Evolutionary conservation across 2,329 filamentous ascomycete species (phyloP).

Genomic region (Sarocladiaceae sp.): DNA sequence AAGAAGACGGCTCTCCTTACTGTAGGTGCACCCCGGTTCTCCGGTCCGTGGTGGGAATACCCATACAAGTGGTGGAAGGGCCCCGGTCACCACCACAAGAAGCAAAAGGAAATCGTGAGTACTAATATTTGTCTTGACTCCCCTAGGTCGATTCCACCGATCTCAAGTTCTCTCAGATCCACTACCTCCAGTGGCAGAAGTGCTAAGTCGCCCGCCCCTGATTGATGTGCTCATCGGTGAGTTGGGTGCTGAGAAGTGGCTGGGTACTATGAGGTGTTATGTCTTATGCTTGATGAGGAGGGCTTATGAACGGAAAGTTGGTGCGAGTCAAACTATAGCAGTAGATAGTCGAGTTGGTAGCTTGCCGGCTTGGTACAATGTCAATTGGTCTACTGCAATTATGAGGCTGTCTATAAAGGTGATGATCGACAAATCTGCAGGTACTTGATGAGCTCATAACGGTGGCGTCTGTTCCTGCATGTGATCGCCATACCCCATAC

Average conservation of each 20-base stretch:
- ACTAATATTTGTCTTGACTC: constrained; percentile 1
- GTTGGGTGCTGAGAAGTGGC: background rate
- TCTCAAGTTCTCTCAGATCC: constrained; percentile 10
- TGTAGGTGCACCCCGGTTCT: constrained; percentile 5
- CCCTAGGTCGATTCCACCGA: constrained; percentile 9
- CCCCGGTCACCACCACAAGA: background rate
- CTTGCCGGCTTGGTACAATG: background rate
- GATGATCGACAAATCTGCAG: too few relatives aligned
- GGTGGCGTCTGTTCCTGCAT: constrained; percentile 9
- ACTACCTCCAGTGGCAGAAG: constrained; percentile 10
- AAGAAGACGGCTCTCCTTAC: constrained; percentile 10
- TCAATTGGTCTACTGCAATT: background rate
- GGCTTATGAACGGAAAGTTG: background rate
- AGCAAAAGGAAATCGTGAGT: background rate
- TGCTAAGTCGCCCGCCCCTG: background rate
- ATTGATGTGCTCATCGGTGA: background rate
- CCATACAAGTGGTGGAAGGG: background rate
- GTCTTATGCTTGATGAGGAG: background rate
- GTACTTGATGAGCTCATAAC: too few relatives aligned
- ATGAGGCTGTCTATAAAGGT: too few relatives aligned
- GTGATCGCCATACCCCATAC: too few relatives aligned
- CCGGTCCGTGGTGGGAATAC: background rate
- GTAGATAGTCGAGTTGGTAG: background rate
- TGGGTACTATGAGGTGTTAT: too few relatives aligned
- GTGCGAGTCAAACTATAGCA: background rate